Evolutionary conservation across 2,329 filamentous ascomycete species (phyloP), one percentile per base, ranked within the genome.

Genomic region (Triangularia setosa): DNA sequence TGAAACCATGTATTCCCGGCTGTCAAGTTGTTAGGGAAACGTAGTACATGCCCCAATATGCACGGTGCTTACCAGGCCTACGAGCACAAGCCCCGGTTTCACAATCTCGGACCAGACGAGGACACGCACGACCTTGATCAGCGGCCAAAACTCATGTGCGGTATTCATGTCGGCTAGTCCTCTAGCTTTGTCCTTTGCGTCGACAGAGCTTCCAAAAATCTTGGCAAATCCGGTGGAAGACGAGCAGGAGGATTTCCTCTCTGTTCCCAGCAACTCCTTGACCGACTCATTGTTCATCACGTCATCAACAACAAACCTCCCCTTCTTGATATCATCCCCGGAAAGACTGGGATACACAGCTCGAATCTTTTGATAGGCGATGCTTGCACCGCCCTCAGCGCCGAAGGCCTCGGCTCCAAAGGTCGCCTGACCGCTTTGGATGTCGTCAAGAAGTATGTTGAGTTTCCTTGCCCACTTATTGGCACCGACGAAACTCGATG

Each of bases 1-100:
- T 89, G 0, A 81, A 81, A 69, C 89, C 86, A 14, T 84, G 80
- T 0, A 85, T 78, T 52, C 86, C 85, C 4, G 86, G 86, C 72
- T 77, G 53, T 21, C 44, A 6, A 4, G 5, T 4, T 58, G 67
- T 72, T 58, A 73, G 35, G 25, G 23, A 53, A n/a, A 70, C n/a
- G n/a, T n/a, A n/a, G n/a, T n/a, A n/a, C n/a, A n/a, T n/a, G n/a
- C n/a, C n/a, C n/a, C n/a, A n/a, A n/a, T n/a, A n/a, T n/a, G n/a
- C n/a, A n/a, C n/a, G n/a, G n/a, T n/a, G 30, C 76, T 69, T 68
- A 78, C 75, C 9, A 89, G 74, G 71, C 89, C 77, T 8, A 78
- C 77, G 1, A 79, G 66, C 2, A 77, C 72, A 3, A 73, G 72
- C 0, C 78, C 77, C 0, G 74, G 75, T 1, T 74, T 73, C 3